These are phyloP conservation scores for Dothideomycetes sp. DNA, from an alignment of 2,329 filamentous ascomycete genomes.

Conservation along the genomic window DNA sequence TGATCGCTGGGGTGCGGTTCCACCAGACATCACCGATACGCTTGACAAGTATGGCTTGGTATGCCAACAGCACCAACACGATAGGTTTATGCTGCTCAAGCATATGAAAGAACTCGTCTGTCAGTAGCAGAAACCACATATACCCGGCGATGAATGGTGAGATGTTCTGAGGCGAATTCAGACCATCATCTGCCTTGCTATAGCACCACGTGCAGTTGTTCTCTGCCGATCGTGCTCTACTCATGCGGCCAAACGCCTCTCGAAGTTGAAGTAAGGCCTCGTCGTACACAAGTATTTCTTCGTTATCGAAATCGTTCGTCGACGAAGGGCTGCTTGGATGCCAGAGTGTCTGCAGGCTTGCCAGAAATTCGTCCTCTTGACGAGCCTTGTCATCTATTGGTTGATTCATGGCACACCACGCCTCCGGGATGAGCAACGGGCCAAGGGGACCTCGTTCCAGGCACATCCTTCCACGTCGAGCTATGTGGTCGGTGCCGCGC, in stretches of 20 bases:
- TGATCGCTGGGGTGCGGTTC: slow-evolving; percentile 10
- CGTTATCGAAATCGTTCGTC: background rate
- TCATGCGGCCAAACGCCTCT: slow-evolving; percentile 12
- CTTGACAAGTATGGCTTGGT: slow-evolving; percentile 8
- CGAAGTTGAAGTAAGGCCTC: slow-evolving; percentile 9
- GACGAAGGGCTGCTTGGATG: slow-evolving; percentile 1
- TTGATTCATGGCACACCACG: background rate
- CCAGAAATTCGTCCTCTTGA: slow-evolving; percentile 9
- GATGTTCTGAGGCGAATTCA: background rate
- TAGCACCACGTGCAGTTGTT: slow-evolving; percentile 10
- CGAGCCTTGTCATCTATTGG: background rate
- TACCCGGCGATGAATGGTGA: slow-evolving; percentile 7
- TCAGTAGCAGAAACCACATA: slow-evolving; percentile 5
- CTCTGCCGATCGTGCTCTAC: slow-evolving; percentile 2
- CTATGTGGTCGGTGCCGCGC: slow-evolving; percentile 8
- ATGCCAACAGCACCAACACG: slow-evolving; percentile 1
- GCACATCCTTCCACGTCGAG: slow-evolving; percentile 7
- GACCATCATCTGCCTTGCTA: background rate
- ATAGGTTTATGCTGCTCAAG: slow-evolving; percentile 10
- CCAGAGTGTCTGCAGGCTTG: slow-evolving; percentile 6
- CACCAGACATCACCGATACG: slow-evolving; percentile 4
- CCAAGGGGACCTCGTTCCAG: slow-evolving; percentile 6
- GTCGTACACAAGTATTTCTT: slow-evolving; percentile 5
- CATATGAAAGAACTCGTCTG: slow-evolving; percentile 8
- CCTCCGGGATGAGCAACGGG: background rate